Conservation (phyloP, 2,329 filamentous ascomycete genomes). For the Cercospora janseana region DNA sequence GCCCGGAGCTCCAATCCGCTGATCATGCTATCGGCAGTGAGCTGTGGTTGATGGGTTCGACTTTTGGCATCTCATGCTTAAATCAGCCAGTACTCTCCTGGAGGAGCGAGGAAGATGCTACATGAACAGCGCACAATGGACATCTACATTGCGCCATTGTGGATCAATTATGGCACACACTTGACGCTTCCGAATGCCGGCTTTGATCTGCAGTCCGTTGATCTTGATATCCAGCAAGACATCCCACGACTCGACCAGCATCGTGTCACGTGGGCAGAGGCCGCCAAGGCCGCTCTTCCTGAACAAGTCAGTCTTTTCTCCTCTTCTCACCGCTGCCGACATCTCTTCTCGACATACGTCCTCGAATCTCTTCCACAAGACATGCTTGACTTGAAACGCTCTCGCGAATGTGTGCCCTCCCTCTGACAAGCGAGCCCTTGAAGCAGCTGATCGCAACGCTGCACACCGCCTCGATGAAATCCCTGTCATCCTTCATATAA, state of each 20-base stretch:
- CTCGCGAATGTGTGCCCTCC: neutral
- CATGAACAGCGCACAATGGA: neutral
- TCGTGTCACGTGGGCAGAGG: neutral
- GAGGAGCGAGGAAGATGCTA: neutral
- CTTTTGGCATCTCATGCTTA: neutral
- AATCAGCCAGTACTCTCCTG: neutral
- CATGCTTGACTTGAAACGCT: neutral
- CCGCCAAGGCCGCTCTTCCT: slow-evolving; percentile 2
- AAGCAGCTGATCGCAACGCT: neutral
- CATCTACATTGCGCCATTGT: neutral
- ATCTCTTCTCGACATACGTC: neutral
- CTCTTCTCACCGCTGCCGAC: neutral
- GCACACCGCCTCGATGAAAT: neutral
- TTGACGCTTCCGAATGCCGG: neutral
- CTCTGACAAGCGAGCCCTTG: neutral
- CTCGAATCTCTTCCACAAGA: neutral
- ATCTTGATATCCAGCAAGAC: neutral
- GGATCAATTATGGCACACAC: neutral
- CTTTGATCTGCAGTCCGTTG: too few relatives aligned
- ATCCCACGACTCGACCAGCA: neutral
- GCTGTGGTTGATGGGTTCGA: neutral
- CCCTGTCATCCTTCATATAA: neutral
- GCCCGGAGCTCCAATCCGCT: too few relatives aligned
- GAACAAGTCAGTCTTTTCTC: neutral
- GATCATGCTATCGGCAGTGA: neutral